These are phyloP conservation scores for Piper longum DNA, from an alignment of 164 flowering plant genomes.

Conservation along the genomic window DNA sequence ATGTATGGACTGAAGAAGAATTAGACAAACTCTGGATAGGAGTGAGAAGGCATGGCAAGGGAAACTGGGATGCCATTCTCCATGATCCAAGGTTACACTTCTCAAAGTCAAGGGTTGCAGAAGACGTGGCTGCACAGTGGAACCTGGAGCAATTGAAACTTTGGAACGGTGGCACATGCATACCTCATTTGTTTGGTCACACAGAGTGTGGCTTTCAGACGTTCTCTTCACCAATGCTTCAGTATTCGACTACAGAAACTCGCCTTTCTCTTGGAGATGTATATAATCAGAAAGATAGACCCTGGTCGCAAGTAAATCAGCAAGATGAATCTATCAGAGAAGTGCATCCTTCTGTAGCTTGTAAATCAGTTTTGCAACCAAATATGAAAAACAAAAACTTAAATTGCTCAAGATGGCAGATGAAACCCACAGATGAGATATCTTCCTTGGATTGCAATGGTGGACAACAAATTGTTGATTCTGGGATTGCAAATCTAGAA, in stretches of 20 bases:
- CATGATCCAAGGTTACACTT: slow-evolving; percentile 44
- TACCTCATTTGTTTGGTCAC: neutral
- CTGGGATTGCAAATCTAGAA: neutral
- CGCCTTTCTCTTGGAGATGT: slow-evolving; percentile 32
- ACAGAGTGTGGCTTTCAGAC: neutral
- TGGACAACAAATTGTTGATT: slow-evolving; percentile 5
- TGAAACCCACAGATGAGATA: slow-evolving; percentile 9
- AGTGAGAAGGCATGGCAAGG: slow-evolving; percentile 55
- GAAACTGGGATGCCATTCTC: slow-evolving; percentile 48
- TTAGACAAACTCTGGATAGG: slow-evolving; percentile 66
- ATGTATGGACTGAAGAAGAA: slow-evolving; percentile 54
- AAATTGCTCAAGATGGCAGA: slow-evolving; percentile 12
- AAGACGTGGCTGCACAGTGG: slow-evolving; percentile 49
- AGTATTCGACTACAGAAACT: slow-evolving; percentile 16
- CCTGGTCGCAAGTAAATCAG: neutral
- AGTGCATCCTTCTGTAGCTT: slow-evolving; percentile 2
- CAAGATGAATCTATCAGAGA: slow-evolving; percentile 8
- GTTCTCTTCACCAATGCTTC: slow-evolving; percentile 1
- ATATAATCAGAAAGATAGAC: slow-evolving; percentile 9
- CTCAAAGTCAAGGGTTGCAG: slow-evolving; percentile 26
- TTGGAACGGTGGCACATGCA: slow-evolving; percentile 6
- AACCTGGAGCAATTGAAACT: slow-evolving; percentile 32
- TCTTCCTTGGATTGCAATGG: slow-evolving; percentile 5
- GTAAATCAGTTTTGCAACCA: neutral
- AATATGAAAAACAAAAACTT: slow-evolving; percentile 2